Evolutionary conservation across 257 asterid species (phyloP).

Genomic region (Mentha longifolia): DNA sequence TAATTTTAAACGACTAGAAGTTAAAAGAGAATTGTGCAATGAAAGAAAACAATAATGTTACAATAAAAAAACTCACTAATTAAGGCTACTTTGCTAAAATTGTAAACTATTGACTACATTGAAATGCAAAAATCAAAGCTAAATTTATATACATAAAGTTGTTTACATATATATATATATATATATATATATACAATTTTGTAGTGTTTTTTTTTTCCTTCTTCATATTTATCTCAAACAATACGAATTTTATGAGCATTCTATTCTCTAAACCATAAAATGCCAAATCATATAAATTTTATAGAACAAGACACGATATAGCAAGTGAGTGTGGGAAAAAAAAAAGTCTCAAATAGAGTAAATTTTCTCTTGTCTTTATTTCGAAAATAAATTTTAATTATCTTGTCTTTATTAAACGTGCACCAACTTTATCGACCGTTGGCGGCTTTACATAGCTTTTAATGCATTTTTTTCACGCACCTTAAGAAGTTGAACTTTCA

Average conservation of each 20-base stretch:
- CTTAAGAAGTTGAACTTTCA: not conserved
- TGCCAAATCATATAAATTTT: not conserved
- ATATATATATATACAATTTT: not conserved
- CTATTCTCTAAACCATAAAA: not conserved
- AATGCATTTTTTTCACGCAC: not conserved
- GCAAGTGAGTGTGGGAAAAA: not conserved
- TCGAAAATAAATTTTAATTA: not conserved
- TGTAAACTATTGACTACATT: conserved; percentile 1
- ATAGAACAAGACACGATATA: not conserved
- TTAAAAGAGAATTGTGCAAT: not conserved
- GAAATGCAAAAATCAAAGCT: not conserved
- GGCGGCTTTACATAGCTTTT: not conserved
- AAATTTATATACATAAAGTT: no score
- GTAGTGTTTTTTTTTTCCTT: no score
- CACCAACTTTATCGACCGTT: not conserved
- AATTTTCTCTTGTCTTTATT: no score
- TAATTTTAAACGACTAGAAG: not conserved
- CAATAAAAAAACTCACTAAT: not conserved
- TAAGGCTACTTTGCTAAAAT: not conserved
- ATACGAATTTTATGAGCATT: not conserved
- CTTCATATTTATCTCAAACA: no score
- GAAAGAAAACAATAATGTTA: not conserved
- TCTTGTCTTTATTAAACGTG: not conserved
- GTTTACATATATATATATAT: no score
- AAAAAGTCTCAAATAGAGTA: no score